Evolutionary conservation across 805 yeast genomes (phyloP).

Genomic region (Suhomyces sp.): DNA sequence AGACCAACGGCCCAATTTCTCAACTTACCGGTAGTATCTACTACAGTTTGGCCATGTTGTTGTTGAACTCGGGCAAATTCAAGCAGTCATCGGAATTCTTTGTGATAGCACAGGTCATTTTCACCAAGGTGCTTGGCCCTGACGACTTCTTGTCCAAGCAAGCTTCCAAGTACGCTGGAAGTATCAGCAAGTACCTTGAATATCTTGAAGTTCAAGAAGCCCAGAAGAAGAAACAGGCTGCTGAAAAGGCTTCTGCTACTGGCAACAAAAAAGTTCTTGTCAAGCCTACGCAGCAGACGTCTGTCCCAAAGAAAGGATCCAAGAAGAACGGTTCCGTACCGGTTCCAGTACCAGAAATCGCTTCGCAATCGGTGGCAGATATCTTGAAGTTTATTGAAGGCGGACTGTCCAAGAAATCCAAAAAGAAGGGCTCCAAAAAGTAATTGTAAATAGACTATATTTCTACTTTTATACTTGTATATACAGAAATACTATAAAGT

Average conservation of each 20-base stretch:
- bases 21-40: conserved; percentile 62
- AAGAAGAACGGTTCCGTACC: conserved; percentile 12
- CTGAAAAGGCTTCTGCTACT: conserved; percentile 20
- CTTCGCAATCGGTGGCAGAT: conserved; percentile 67
- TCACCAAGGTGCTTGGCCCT: conserved; percentile 59
- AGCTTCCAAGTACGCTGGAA: conserved; percentile 59
- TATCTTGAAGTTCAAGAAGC: conserved; percentile 37
- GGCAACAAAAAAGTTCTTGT: conserved; percentile 15
- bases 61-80: conserved; percentile 50
- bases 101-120: conserved; percentile 53
- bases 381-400: conserved; percentile 72
- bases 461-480: background rate
- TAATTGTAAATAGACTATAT: background rate
- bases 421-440: conserved; percentile 9
- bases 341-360: conserved; percentile 49
- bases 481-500: conserved; percentile 5
- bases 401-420: conserved; percentile 10
- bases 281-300: conserved; percentile 4
- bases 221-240: conserved; percentile 20
- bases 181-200: conserved; percentile 49
- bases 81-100: conserved; percentile 56
- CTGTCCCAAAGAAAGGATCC: conserved; percentile 13
- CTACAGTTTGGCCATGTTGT: conserved; percentile 57
- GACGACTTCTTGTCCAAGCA: conserved; percentile 67
- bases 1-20: conserved; percentile 55